Evolutionary conservation across 495 filamentous ascomycete species (phyloP), one percentile per base, ranked within the genome.

Genomic region (Amphirosellinia nigrospora): DNA sequence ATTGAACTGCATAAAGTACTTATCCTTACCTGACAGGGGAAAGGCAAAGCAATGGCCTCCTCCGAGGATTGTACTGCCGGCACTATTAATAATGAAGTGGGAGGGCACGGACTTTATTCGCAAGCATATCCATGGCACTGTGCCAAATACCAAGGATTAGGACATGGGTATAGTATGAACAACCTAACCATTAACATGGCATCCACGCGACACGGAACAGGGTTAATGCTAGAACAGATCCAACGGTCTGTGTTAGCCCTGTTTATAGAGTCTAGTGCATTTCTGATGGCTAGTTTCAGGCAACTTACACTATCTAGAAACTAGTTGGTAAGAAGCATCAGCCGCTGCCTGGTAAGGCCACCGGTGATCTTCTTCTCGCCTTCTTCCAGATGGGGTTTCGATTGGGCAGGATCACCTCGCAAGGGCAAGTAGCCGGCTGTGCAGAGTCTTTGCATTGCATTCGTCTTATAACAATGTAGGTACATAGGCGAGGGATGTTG

Each of bases 81-180:
- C 32, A 56, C 43, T 60, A 60, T 36, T 60, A 60, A 60, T 60
- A 34, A 59, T 59, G 39, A 59, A 36, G 21, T 36, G 53, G 11
- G 2, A 59, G 34, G 34, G 53, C 53, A 56, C 53, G 4, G 53
- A 56, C 21, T 45, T 15, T 45, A 15, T 41, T 39, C 36, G 8
- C 19, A n/a, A 46, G 21, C 43, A 46, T 19, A 43, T 23, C 48
- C 21, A 30, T 30, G 50, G 55, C 55, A 58, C 55, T 21, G 55
- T 58, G 55, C 55, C 4, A 28, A 58, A 36, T 4, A n/a, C n/a
- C 16, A 1, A 46, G 45, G 45, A 36, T 36, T 38, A 16, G 55
- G 8, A 36, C 32, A 36, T 58, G 28, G 55, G 30, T 58, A 52
- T 13, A 26, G 30, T 58, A 52, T 13, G 11, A 21, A n/a, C 16